Conservation (phyloP, 140 eudicot species). For the Anethum foeniculum region DNA sequence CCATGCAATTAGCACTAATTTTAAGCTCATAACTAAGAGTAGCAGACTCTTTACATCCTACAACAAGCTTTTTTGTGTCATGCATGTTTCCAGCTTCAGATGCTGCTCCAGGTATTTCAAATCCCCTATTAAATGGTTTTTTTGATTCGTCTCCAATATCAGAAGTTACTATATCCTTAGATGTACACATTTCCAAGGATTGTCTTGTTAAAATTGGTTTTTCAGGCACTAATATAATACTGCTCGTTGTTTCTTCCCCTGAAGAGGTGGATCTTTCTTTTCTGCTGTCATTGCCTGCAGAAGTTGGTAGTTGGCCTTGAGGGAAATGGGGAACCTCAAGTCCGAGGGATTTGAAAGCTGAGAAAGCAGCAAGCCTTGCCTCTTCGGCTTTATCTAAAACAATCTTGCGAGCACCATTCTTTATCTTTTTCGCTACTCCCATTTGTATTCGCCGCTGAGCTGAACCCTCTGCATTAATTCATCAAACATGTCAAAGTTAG, state of each 20-base stretch:
- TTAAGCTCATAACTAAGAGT: constrained; percentile 4
- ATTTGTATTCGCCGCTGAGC: constrained; percentile 65
- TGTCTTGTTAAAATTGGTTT: constrained; percentile 14
- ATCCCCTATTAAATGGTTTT: constrained; percentile 20
- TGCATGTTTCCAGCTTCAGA: constrained; percentile 21
- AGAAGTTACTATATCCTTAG: constrained; percentile 16
- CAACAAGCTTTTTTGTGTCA: constrained; percentile 15
- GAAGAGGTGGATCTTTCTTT: constrained; percentile 46
- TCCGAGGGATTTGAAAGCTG: constrained; percentile 97
- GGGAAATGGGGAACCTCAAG: constrained; percentile 64
- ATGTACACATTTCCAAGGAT: background rate
- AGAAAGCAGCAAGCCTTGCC: constrained; percentile 89
- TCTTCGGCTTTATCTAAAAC: constrained; percentile 96
- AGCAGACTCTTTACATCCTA: constrained; percentile 15
- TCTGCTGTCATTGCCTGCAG: constrained; percentile 20
- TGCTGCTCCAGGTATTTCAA: constrained; percentile 21
- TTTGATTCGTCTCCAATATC: constrained; percentile 22
- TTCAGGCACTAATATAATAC: constrained; percentile 21
- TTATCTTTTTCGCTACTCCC: constrained; percentile 93
- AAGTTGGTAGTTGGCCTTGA: constrained; percentile 32
- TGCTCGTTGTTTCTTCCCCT: constrained; percentile 46
- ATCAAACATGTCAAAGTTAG: constrained; percentile 13
- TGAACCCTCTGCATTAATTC: constrained; percentile 30
- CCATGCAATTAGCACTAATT: constrained; percentile 9
- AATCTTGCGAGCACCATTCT: constrained; percentile 84